A percentile compares a stretch with the other conserved stretches of the same genome.
Evolutionary conservation across 2,329 filamentous ascomycete genomes (phyloP).

Genomic region (Fusarium siculi): DNA sequence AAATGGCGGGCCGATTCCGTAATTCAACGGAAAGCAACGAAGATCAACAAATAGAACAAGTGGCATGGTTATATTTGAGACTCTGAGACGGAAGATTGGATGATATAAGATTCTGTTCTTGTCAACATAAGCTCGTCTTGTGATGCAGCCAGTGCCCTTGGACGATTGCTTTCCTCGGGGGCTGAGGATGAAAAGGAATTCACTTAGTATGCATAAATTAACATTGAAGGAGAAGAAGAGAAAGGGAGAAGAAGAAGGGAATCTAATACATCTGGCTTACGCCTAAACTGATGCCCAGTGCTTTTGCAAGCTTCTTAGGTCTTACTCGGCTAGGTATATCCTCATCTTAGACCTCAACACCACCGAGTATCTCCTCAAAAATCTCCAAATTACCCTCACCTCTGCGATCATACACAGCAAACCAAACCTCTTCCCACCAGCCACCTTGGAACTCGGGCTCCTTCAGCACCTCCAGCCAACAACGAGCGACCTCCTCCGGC

Average conservation of each 20-base stretch:
- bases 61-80: background rate
- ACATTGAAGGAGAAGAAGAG: background rate
- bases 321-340: background rate
- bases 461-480: constrained; percentile 69
- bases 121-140: background rate
- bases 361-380: constrained; percentile 58
- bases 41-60: background rate
- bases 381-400: constrained; percentile 61
- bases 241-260: no score
- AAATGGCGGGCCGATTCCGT: constrained; percentile 4
- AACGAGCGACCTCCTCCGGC: constrained; percentile 67
- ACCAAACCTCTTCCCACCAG: constrained; percentile 72
- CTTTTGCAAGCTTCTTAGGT: background rate
- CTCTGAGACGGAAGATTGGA: no score
- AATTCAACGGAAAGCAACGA: background rate
- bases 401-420: constrained; percentile 66
- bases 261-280: no score
- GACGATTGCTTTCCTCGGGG: background rate
- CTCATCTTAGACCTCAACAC: constrained; percentile 44
- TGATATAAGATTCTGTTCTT: background rate
- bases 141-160: background rate
- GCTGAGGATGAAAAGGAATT: background rate
- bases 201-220: background rate
- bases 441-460: constrained; percentile 71
- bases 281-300: background rate